phyloP scores from a whole-genome alignment of 495 filamentous ascomycete genomes.

The Chaetomidium leptoderma region DNA sequence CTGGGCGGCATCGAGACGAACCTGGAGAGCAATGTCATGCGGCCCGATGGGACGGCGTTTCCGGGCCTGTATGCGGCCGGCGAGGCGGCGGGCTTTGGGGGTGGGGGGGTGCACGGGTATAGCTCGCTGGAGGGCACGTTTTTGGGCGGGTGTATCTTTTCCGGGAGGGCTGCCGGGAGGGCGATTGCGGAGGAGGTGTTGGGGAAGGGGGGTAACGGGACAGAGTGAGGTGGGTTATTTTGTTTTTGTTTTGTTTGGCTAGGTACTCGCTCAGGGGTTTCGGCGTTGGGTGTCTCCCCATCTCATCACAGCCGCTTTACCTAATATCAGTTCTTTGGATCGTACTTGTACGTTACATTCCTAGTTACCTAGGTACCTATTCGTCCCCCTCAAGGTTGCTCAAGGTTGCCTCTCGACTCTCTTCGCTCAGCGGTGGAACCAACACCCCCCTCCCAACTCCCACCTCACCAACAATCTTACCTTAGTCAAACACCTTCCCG shows the following conservation, averaged over 20 bases:
- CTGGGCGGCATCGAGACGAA: conserved; percentile 53
- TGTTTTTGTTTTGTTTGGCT: not conserved
- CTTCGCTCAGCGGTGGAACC: too few species aligned
- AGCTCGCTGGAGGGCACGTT: conserved; percentile 50
- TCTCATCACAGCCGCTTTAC: not conserved
- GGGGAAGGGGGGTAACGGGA: not conserved
- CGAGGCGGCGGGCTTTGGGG: conserved; percentile 52
- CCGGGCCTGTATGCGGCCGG: conserved; percentile 49
- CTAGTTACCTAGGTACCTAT: too few species aligned
- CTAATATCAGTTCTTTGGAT: not conserved
- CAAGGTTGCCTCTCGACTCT: too few species aligned
- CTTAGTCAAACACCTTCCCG: conserved; percentile 35
- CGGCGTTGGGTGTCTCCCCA: too few species aligned
- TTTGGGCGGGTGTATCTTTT: conserved; percentile 49
- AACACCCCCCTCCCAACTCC: not conserved
- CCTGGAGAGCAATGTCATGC: conserved; percentile 45
- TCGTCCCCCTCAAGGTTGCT: too few species aligned
- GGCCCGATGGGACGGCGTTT: conserved; percentile 40
- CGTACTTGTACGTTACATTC: not conserved
- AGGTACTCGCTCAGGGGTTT: too few species aligned
- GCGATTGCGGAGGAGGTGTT: conserved; percentile 40
- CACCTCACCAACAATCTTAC: not conserved
- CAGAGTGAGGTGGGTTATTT: not conserved
- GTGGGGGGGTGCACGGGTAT: conserved; percentile 51
- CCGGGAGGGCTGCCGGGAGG: conserved; percentile 44